Evolutionary conservation across 305 asterid species (phyloP).

Genomic region (Fraxinus angustifolia): DNA sequence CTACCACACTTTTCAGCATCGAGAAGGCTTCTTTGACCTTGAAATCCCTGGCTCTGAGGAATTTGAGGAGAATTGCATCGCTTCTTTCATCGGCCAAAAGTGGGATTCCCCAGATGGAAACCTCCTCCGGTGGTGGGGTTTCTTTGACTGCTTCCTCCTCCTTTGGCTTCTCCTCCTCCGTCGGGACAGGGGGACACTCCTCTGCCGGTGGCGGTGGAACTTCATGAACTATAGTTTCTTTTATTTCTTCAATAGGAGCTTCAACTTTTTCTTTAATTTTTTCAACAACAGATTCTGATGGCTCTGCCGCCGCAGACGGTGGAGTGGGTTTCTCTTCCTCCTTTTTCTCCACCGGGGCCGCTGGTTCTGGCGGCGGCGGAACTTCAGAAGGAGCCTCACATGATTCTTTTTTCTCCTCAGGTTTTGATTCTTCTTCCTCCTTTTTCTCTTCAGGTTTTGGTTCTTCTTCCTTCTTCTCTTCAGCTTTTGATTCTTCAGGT

Average conservation of each 20-base stretch:
- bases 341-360: slow-evolving; percentile 15
- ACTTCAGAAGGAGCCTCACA: slow-evolving; percentile 27
- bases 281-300: slow-evolving; percentile 28
- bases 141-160: slow-evolving; percentile 17
- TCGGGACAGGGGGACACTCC: slow-evolving; percentile 32
- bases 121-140: slow-evolving; percentile 56
- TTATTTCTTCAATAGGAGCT: slow-evolving; percentile 48
- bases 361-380: slow-evolving; percentile 23
- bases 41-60: slow-evolving; percentile 88
- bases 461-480: background rate
- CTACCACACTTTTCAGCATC: slow-evolving; percentile 81
- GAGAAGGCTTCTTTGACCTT: slow-evolving; percentile 82
- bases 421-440: slow-evolving; percentile 21
- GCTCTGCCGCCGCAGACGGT: slow-evolving; percentile 14
- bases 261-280: slow-evolving; percentile 39
- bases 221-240: slow-evolving; percentile 68
- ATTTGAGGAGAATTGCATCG: slow-evolving; percentile 81
- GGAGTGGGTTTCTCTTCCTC: slow-evolving; percentile 34
- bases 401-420: slow-evolving; percentile 25
- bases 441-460: slow-evolving; percentile 26
- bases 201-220: slow-evolving; percentile 42
- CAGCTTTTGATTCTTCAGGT: slow-evolving; percentile 18
- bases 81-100: slow-evolving; percentile 73
- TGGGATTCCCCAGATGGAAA: slow-evolving; percentile 83
- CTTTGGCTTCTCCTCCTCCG: slow-evolving; percentile 26